Evolutionary conservation across 306 rosid genomes (phyloP).

Genomic region (Pachyrhizus erosus): DNA sequence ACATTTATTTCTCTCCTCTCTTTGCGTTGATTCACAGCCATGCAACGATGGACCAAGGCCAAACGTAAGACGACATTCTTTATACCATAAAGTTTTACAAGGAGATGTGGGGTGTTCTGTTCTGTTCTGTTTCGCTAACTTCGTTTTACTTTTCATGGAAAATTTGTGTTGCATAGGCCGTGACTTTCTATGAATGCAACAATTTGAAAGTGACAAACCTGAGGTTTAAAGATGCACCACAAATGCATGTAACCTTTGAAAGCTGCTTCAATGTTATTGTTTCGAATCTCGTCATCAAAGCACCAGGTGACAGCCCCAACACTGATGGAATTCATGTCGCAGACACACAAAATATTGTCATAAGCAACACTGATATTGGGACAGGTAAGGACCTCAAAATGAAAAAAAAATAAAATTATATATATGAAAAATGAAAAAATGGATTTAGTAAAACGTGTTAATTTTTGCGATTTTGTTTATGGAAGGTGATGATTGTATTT

Average conservation of each 20-base stretch:
- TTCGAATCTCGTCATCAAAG: conserved; percentile 53
- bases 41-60: conserved; percentile 80
- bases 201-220: conserved; percentile 57
- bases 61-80: conserved; percentile 57
- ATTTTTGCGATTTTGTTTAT: not conserved
- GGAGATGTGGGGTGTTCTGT: not conserved
- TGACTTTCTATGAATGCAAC: conserved; percentile 68
- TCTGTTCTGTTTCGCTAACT: conserved; percentile 12
- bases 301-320: conserved; percentile 82
- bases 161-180: conserved; percentile 57
- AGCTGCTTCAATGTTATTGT: conserved; percentile 62
- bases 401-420: not conserved
- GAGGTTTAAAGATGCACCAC: conserved; percentile 64
- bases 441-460: not conserved
- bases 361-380: conserved; percentile 57
- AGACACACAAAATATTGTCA: conserved; percentile 58
- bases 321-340: conserved; percentile 92
- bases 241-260: conserved; percentile 71
- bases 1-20: not conserved
- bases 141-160: not conserved
- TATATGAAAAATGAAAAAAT: not conserved
- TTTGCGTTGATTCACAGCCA: conserved; percentile 56
- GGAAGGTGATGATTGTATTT: conserved; percentile 94
- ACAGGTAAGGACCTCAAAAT: conserved; percentile 64
- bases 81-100: not conserved